Evolutionary conservation across 2,329 filamentous ascomycete genomes (phyloP).

Genomic region (Ophiocordyceps unilateralis): DNA sequence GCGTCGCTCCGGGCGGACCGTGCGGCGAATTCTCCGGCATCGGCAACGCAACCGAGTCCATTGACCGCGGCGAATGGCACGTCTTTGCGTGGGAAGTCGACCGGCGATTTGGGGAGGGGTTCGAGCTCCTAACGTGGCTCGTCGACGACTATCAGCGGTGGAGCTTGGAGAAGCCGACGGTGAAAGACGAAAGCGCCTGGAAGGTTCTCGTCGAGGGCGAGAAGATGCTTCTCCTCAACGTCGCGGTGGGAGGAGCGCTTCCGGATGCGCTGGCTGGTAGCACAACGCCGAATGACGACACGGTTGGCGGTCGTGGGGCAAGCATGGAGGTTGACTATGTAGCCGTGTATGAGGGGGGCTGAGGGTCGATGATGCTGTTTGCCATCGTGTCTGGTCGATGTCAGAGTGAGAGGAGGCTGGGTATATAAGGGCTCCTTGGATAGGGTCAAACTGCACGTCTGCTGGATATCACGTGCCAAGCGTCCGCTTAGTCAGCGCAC

Average conservation of each 20-base stretch:
- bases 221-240: slow-evolving; percentile 20
- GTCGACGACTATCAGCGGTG: slow-evolving; percentile 14
- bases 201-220: slow-evolving; percentile 10
- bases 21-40: slow-evolving; percentile 24
- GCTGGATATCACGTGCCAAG: too few relatives aligned
- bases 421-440: background rate
- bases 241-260: slow-evolving; percentile 22
- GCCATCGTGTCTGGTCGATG: background rate
- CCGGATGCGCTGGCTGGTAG: slow-evolving; percentile 15
- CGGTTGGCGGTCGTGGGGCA: slow-evolving; percentile 13
- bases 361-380: background rate
- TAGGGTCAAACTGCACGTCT: too few relatives aligned
- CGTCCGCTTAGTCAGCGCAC: too few relatives aligned
- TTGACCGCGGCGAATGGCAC: slow-evolving; percentile 15
- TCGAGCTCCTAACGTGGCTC: slow-evolving; percentile 17
- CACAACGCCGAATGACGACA: slow-evolving; percentile 15
- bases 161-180: slow-evolving; percentile 9
- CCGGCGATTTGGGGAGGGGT: background rate
- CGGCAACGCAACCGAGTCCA: slow-evolving; percentile 4
- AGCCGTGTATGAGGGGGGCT: slow-evolving; percentile 12
- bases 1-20: slow-evolving; percentile 17
- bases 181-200: slow-evolving; percentile 14
- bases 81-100: slow-evolving; percentile 16
- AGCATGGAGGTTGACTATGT: slow-evolving; percentile 23
- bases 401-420: background rate